phyloP scores from a whole-genome alignment of 345 rosid species.

The Citrus inodora region DNA sequence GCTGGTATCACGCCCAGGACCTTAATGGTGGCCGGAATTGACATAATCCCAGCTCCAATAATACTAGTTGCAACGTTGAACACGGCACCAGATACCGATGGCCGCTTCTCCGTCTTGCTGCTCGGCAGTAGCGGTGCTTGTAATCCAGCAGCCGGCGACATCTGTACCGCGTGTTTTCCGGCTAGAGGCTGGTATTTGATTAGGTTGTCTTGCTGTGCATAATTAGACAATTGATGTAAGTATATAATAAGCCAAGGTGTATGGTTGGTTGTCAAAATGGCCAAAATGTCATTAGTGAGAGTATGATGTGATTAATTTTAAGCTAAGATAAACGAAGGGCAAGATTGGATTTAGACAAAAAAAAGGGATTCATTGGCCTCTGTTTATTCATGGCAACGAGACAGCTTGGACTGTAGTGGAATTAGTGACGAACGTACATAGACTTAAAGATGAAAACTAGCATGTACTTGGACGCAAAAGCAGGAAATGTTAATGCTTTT shows the following conservation, averaged over 20 bases:
- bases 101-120: constrained; percentile 25
- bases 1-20: constrained; percentile 87
- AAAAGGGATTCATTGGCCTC: too few species aligned
- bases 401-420: constrained; percentile 8
- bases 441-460: neutral
- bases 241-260: neutral
- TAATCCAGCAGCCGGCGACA: constrained; percentile 46
- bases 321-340: constrained; percentile 3
- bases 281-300: constrained; percentile 4
- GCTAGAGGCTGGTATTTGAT: neutral
- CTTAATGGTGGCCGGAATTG: constrained; percentile 78
- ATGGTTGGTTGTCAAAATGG: neutral
- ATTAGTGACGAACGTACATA: neutral
- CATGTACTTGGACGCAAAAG: constrained; percentile 21
- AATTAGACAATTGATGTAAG: constrained; percentile 2
- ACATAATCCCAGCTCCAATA: constrained; percentile 92
- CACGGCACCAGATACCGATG: constrained; percentile 70
- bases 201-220: constrained; percentile 26
- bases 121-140: constrained; percentile 52
- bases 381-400: neutral
- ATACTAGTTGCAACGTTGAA: constrained; percentile 85
- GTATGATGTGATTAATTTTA: neutral
- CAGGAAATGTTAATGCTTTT: neutral
- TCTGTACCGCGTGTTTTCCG: constrained; percentile 12
- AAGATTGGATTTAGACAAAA: neutral